These are phyloP conservation scores for Sporothrix phasma DNA, from an alignment of 2,329 filamentous ascomycete genomes.

Conservation along the genomic window DNA sequence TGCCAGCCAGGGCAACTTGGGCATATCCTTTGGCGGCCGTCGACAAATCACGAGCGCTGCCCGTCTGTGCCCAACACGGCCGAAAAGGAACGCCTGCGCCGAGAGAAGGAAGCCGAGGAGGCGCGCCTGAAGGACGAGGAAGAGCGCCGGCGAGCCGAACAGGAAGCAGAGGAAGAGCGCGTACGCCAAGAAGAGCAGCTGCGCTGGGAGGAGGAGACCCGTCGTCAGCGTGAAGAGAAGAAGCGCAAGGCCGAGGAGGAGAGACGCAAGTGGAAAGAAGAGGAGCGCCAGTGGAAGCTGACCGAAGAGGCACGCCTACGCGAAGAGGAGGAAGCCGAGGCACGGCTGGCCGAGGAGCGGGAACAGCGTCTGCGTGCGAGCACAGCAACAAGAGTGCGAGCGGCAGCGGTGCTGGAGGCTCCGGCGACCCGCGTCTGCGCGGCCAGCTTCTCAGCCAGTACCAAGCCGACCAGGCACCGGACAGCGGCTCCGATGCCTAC, in stretches of 20 bases:
- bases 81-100: slow-evolving; percentile 67
- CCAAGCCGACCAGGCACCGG: slow-evolving; percentile 53
- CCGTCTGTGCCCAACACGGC: slow-evolving; percentile 71
- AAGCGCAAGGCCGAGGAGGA: slow-evolving; percentile 45
- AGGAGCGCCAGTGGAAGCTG: slow-evolving; percentile 58
- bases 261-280: slow-evolving; percentile 56
- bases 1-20: slow-evolving; percentile 89
- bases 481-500: slow-evolving; percentile 34
- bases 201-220: slow-evolving; percentile 56
- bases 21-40: slow-evolving; percentile 82
- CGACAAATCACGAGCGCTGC: slow-evolving; percentile 81
- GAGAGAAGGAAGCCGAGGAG: slow-evolving; percentile 47
- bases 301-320: slow-evolving; percentile 55
- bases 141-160: slow-evolving; percentile 35
- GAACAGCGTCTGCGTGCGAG: slow-evolving; percentile 48
- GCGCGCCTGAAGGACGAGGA: slow-evolving; percentile 50
- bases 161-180: slow-evolving; percentile 50
- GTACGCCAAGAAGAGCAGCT: slow-evolving; percentile 54
- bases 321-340: slow-evolving; percentile 66
- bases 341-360: slow-evolving; percentile 56
- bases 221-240: slow-evolving; percentile 49
- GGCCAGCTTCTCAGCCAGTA: slow-evolving; percentile 86
- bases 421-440: slow-evolving; percentile 55
- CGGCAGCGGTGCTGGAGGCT: slow-evolving; percentile 20
- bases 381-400: slow-evolving; percentile 36